A percentile compares a stretch with the other conserved stretches of the same genome.
Evolutionary conservation across 441 rosid species (phyloP).

Genomic region (Populus hybrid): DNA sequence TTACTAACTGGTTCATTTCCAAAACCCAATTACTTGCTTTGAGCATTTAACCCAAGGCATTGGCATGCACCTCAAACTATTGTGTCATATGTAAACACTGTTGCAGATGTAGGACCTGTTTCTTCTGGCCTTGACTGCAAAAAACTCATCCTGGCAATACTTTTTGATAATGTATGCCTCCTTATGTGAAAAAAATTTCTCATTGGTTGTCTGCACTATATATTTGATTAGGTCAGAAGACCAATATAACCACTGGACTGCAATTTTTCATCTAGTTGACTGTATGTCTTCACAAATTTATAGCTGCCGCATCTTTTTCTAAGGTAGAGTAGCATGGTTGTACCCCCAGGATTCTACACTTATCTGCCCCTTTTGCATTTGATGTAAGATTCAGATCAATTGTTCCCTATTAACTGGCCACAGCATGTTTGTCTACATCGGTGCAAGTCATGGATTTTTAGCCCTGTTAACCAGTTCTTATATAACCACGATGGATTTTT

Average conservation of each 20-base stretch:
- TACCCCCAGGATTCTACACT: neutral
- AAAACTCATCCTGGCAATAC: neutral
- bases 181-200: neutral
- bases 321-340: neutral
- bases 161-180: neutral
- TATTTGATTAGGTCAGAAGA: neutral
- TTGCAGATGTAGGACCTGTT: neutral
- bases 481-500: neutral
- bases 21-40: neutral
- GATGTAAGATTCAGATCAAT: neutral
- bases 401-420: neutral
- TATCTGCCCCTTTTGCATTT: neutral
- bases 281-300: neutral
- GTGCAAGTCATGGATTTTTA: neutral
- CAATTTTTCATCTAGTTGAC: neutral
- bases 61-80: neutral
- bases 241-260: neutral
- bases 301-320: neutral
- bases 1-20: neutral
- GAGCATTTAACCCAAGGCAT: neutral
- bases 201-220: neutral
- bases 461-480: neutral
- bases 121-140: neutral
- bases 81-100: neutral
- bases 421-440: neutral